Conservation (phyloP, 768 basidiomycete species). For the Phanerodontia chrysosporium region DNA sequence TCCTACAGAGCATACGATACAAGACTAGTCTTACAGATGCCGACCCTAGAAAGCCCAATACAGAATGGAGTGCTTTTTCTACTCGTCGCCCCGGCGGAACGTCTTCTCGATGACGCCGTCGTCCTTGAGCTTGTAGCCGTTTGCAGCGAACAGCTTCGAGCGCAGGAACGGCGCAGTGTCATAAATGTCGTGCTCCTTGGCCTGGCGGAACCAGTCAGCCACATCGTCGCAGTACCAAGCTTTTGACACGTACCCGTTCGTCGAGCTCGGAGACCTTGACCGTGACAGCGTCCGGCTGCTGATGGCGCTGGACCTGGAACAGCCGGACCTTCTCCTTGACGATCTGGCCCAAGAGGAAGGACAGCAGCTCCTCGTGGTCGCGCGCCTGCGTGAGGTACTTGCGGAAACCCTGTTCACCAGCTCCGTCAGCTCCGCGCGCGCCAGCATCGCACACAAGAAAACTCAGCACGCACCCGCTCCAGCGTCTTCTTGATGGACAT, state of each 20-base stretch:
- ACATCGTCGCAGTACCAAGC: background rate
- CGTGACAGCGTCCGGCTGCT: slow-evolving; percentile 72
- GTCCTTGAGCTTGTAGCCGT: slow-evolving; percentile 78
- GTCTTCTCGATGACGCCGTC: slow-evolving; percentile 64
- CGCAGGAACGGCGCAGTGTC: slow-evolving; percentile 82
- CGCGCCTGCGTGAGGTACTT: slow-evolving; percentile 95
- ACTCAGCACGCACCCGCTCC: slow-evolving; percentile 67
- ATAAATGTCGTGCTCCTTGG: slow-evolving; percentile 95
- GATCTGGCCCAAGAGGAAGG: slow-evolving; percentile 90
- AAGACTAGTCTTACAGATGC: background rate
- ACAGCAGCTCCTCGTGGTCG: slow-evolving; percentile 92
- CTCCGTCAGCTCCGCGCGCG: background rate
- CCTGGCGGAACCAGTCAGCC: slow-evolving; percentile 39
- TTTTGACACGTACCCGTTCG: slow-evolving; percentile 57
- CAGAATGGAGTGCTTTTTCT: background rate
- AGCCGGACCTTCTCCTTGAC: slow-evolving; percentile 90
- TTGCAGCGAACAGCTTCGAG: slow-evolving; percentile 79
- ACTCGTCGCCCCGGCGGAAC: slow-evolving; percentile 37
- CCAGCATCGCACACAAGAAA: background rate
- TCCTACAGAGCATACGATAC: background rate
- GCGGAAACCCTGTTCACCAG: slow-evolving; percentile 73
- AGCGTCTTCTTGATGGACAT: slow-evolving; percentile 98
- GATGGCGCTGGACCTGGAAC: slow-evolving; percentile 70
- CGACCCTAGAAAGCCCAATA: background rate
- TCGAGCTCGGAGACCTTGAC: slow-evolving; percentile 83